A percentile compares a stretch with the other conserved stretches of the same genome.
These are phyloP conservation scores for Ceratocystis diversiconidia DNA, from an alignment of 2,329 filamentous ascomycete genomes.

Conservation along the genomic window DNA sequence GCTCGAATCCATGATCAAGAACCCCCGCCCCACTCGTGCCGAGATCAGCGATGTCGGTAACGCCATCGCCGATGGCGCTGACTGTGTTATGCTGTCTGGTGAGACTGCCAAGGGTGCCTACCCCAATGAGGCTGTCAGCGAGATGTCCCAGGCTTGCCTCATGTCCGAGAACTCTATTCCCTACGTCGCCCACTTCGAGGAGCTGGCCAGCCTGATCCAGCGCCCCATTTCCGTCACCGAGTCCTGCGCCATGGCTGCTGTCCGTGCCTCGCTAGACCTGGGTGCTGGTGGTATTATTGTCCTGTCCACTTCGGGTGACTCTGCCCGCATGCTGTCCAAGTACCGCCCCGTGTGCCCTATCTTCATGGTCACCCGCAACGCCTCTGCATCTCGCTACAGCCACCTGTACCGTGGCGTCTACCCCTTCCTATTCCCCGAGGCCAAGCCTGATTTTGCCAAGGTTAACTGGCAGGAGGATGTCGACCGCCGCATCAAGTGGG, in stretches of 20 bases:
- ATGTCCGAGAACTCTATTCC: slow-evolving; percentile 95
- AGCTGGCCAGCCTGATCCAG: slow-evolving; percentile 70
- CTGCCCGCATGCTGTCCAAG: slow-evolving; percentile 90
- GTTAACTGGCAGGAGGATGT: slow-evolving; percentile 98
- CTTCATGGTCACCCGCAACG: slow-evolving; percentile 93
- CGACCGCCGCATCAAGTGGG: slow-evolving; percentile 94
- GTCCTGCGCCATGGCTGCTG: slow-evolving; percentile 93
- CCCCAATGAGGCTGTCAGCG: slow-evolving; percentile 76
- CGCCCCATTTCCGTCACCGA: slow-evolving; percentile 79
- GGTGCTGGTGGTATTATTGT: slow-evolving; percentile 94
- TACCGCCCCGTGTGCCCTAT: slow-evolving; percentile 98
- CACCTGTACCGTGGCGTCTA: slow-evolving; percentile 97
- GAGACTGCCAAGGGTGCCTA: slow-evolving; percentile 98
- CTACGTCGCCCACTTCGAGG: slow-evolving; percentile 92
- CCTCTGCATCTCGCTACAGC: slow-evolving; percentile 70
- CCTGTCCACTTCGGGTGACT: slow-evolving; percentile 87
- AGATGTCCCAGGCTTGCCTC: slow-evolving; percentile 98
- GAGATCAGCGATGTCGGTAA: slow-evolving; percentile 98
- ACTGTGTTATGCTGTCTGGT: slow-evolving; percentile 99
- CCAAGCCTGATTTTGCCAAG: slow-evolving; percentile 85
- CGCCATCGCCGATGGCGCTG: slow-evolving; percentile 84
- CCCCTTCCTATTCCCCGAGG: slow-evolving; percentile 85
- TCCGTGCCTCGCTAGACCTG: slow-evolving; percentile 87
- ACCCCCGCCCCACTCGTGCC: slow-evolving; percentile 91
- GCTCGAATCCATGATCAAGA: slow-evolving; percentile 99